Evolutionary conservation across 1,284 basidiomycete species (phyloP).

Genomic region (Trametes pubescens): DNA sequence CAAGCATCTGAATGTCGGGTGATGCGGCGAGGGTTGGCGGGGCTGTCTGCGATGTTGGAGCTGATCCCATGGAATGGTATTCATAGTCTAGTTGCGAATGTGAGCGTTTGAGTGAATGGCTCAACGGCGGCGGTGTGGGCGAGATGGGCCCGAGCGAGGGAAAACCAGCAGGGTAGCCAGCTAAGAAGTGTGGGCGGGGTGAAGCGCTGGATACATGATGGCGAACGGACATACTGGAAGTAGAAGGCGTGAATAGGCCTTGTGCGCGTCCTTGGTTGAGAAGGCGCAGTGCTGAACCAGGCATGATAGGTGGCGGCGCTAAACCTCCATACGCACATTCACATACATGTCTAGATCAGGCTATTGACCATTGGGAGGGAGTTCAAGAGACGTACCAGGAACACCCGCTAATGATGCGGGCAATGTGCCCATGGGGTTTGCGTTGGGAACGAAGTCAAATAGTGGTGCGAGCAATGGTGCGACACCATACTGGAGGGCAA

Average conservation of each 20-base stretch:
- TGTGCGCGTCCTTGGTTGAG: slow-evolving; percentile 86
- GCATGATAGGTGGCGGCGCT: slow-evolving; percentile 81
- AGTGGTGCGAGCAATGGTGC: slow-evolving; percentile 85
- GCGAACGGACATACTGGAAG: slow-evolving; percentile 55
- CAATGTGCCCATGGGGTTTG: slow-evolving; percentile 67
- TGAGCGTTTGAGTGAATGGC: slow-evolving; percentile 52
- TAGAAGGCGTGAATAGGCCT: slow-evolving; percentile 84
- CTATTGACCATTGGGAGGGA: slow-evolving; percentile 59
- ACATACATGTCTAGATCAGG: slow-evolving; percentile 36
- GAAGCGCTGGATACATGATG: slow-evolving; percentile 47
- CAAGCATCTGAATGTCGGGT: slow-evolving; percentile 54
- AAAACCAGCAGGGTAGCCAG: slow-evolving; percentile 56
- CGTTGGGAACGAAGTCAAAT: slow-evolving; percentile 89
- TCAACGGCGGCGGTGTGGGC: slow-evolving; percentile 60
- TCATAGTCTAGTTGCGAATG: slow-evolving; percentile 55
- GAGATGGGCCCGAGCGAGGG: slow-evolving; percentile 46
- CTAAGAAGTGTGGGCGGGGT: slow-evolving; percentile 43
- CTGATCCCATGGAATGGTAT: slow-evolving; percentile 25
- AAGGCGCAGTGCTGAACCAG: slow-evolving; percentile 79
- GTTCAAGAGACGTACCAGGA: slow-evolving; percentile 56
- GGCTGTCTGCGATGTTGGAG: slow-evolving; percentile 36
- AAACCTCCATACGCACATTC: slow-evolving; percentile 55
- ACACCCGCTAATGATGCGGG: slow-evolving; percentile 52
- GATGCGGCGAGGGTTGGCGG: slow-evolving; percentile 50
- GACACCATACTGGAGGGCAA: slow-evolving; percentile 92